Evolutionary conservation across 441 rosid species (phyloP), one percentile per base, ranked within the genome.

Genomic region (Erysimum pusillum): DNA sequence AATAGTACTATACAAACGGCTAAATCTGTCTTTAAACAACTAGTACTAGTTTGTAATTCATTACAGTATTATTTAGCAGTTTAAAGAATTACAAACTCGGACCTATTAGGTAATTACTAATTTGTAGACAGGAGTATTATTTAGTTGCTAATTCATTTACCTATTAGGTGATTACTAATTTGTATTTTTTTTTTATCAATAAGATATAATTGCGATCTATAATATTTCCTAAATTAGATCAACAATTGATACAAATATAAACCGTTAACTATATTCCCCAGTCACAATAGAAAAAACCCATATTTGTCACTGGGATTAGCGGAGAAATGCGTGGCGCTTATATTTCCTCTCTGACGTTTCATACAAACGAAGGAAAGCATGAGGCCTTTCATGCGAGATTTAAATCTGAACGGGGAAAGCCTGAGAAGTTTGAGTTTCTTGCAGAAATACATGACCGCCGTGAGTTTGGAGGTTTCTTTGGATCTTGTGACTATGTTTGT

Each of bases 231-330:
- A 49, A 7, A 51, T 41, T 15, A 38, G 9, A 73, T 10, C 6
- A 38, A 15, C 34, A 10, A 25, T 44, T 56, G 58, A 45, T 44
- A 28, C 0, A 25, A 28, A 28, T 25, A 51, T 20, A 39, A 64
- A 25, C 7, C 39, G 71, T 44, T 64, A 64, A 35, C 14, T 20
- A n/a, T 34, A 4, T 15, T 28, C 5, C 41, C 18, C 20, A 28
- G 13, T 28, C 53, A 7, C 41, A 38, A 58, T 8, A 31, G 44
- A 67, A 67, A 31, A 67, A 67, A 31, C 28, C 18, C 54, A 67
- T 60, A 35, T 60, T n/a, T 31, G 22, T 34, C 7, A 34, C 36
- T 5, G 36, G 36, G 36, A 34, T 34, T 6, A 34, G 36, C 8
- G 36, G 36, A 34, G 36, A 34, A 2, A 25, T 2, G 36, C 36